Base-by-base conservation (phyloP, 805 yeast genomes). In the Zygosaccharomyces pseudorouxii region DNA sequence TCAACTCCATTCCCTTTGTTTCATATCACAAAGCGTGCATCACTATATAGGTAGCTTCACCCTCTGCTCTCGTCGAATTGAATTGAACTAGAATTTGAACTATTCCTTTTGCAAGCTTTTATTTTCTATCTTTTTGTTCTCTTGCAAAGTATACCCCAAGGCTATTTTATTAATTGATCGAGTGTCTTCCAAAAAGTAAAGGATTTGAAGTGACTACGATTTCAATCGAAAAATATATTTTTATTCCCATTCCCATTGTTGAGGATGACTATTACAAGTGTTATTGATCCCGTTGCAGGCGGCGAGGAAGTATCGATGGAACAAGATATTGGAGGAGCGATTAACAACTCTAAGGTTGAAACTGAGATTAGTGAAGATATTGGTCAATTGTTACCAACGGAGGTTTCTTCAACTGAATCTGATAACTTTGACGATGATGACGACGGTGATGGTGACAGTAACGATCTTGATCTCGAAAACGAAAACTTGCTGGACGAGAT, bases 361-460 rank as follows among this genome's bases (percentile, higher is more conserved):
- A 36, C 46, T 12, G 36, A 42, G 19, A 51, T 55, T 25, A 56
- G 57, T 28, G 62, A 61, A 43, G 53, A 51, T 31, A 53, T 55
- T 11, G 47, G 51, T 36, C 50, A 56, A 19, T 50, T 54, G 23
- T 42, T 61, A 27, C 63, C 64, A 19, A 55, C 52, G 25, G 62
- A 56, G 12, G 59, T 59, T 3, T 58, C 65, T 3, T 54, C 62
- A 12, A 28, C 52, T 31, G 62, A 54, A 20, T 52, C 61, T 4
- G 58, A 55, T 25, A 53, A 44, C 16, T 55, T 42, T 3, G 55
- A 50, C 14, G 56, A 50, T 10, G 53, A 47, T 27, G 58, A 49
- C 3, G 59, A 46, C 4, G 28, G 11, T 8, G 53, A 47, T 29
- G 58, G 48, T 4, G 58, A 46, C 11, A 10, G 11, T 4, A 51